These are phyloP conservation scores for Solanum etuberosum DNA, from an alignment of 257 asterid genomes.

Conservation along the genomic window DNA sequence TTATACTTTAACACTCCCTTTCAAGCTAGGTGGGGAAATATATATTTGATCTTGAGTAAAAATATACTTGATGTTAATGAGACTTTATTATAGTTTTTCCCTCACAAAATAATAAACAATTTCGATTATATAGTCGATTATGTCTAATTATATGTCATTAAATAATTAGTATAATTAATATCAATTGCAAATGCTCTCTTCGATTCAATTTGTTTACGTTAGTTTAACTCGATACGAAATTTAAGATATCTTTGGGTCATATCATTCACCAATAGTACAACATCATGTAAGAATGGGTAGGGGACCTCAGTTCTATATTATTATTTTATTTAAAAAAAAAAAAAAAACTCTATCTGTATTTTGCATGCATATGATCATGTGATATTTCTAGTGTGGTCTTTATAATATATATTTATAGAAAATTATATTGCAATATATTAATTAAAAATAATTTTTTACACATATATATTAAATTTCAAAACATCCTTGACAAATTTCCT, in stretches of 20 bases:
- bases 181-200: background rate
- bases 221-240: background rate
- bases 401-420: too few species aligned
- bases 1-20: background rate
- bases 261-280: background rate
- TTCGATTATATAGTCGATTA: background rate
- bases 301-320: background rate
- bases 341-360: background rate
- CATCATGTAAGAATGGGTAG: background rate
- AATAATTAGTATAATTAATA: background rate
- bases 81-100: background rate
- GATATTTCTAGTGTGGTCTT: background rate
- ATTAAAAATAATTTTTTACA: too few species aligned
- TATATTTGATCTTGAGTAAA: background rate
- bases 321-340: too few species aligned
- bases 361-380: background rate
- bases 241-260: background rate
- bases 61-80: background rate
- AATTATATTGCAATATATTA: too few species aligned
- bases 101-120: background rate
- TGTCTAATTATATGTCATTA: background rate
- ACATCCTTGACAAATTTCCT: too few species aligned
- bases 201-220: background rate
- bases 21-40: background rate
- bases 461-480: too few species aligned